Percentiles rank a stretch among this genome's conserved stretches.
These are phyloP conservation scores for Retiboletus flavoniger DNA, from an alignment of 1,284 basidiomycete species.

Conservation along the genomic window DNA sequence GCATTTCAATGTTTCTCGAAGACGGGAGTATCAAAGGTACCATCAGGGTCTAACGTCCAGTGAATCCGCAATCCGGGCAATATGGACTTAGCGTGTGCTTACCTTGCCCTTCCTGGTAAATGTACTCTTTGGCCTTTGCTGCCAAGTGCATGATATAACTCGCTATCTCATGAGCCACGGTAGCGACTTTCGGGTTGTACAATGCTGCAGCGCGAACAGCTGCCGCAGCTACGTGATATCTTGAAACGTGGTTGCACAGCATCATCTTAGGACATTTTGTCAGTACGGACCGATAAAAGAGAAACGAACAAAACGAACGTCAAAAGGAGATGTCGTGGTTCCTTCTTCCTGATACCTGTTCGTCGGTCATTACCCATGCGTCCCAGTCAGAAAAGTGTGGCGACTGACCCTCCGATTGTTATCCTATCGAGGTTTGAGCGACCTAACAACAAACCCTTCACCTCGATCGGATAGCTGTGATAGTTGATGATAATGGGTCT, in stretches of 20 bases:
- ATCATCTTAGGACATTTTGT: constrained; percentile 51
- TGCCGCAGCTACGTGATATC: constrained; percentile 59
- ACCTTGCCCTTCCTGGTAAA: constrained; percentile 57
- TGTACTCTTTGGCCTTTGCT: constrained; percentile 55
- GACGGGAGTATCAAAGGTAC: constrained; percentile 46
- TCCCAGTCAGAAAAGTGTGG: constrained; percentile 32
- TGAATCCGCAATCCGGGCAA: neutral
- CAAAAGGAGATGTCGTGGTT: constrained; percentile 67
- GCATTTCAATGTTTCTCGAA: constrained; percentile 27
- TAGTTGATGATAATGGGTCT: constrained; percentile 78
- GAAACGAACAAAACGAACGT: constrained; percentile 38
- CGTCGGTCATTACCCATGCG: constrained; percentile 46
- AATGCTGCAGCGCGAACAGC: constrained; percentile 55
- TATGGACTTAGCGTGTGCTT: constrained; percentile 1
- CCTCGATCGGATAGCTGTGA: constrained; percentile 77
- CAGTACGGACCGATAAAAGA: neutral
- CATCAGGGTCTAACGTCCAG: constrained; percentile 40
- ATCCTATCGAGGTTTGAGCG: constrained; percentile 50
- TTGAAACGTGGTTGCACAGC: constrained; percentile 63
- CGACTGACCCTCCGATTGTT: constrained; percentile 48
- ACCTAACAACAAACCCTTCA: constrained; percentile 63
- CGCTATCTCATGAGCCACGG: constrained; percentile 52
- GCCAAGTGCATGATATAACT: constrained; percentile 54
- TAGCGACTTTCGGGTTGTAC: constrained; percentile 52
- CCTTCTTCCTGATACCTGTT: constrained; percentile 68